These are phyloP conservation scores for Circinella umbellata DNA, from an alignment of 371 early-diverging fungal genomes.

Conservation along the genomic window DNA sequence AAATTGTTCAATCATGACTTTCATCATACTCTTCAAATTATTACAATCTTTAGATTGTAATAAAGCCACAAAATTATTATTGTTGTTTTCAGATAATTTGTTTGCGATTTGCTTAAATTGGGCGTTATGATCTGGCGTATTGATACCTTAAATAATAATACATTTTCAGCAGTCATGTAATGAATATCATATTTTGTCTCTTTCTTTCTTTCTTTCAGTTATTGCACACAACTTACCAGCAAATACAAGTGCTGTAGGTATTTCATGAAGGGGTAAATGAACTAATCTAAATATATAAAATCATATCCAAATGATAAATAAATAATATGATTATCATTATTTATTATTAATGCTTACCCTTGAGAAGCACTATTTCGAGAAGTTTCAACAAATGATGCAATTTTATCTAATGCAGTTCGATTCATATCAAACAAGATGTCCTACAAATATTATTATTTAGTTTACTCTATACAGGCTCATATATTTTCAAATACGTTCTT, in stretches of 20 bases:
- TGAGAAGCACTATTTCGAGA: conserved; percentile 18
- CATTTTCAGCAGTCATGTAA: background rate
- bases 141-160: conserved; percentile 30
- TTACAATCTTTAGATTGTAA: conserved; percentile 71
- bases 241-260: conserved; percentile 74
- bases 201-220: conserved; percentile 2
- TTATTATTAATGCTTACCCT: conserved; percentile 16
- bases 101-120: conserved; percentile 54
- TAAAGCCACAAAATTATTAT: conserved; percentile 58
- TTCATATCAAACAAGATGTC: conserved; percentile 59
- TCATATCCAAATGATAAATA: background rate
- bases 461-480: too few relatives aligned
- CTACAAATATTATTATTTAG: conserved; percentile 22
- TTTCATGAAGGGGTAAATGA: conserved; percentile 56
- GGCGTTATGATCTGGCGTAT: conserved; percentile 49
- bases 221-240: conserved; percentile 42
- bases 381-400: conserved; percentile 53
- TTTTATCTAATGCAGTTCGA: conserved; percentile 37
- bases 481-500: too few relatives aligned
- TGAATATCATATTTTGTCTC: background rate
- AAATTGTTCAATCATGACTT: conserved; percentile 67
- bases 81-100: conserved; percentile 30
- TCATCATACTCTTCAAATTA: conserved; percentile 59
- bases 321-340: background rate
- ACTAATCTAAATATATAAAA: conserved; percentile 6